Conservation (phyloP, 805 yeast species). For the Candida vartiovaarae region DNA sequence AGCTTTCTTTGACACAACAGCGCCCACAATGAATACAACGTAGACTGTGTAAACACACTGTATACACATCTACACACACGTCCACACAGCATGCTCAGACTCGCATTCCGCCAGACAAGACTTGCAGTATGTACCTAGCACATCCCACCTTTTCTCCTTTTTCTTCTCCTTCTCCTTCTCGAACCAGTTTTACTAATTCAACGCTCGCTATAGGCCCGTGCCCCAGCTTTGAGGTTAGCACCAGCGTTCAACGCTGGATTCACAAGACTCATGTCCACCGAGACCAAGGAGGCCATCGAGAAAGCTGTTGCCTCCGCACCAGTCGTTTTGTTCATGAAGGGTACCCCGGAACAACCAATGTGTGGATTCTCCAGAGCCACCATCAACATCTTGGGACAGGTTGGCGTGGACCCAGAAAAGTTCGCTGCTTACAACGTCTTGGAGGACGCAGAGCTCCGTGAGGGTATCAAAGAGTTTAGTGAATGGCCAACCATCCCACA, state of each 20-base stretch:
- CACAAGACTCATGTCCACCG: constrained; percentile 57
- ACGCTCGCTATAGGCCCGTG: constrained; percentile 3
- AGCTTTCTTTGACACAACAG: too few species aligned
- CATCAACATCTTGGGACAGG: constrained; percentile 86
- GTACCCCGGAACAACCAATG: constrained; percentile 95
- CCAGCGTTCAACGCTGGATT: constrained; percentile 11
- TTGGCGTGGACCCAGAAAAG: constrained; percentile 93
- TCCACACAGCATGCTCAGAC: constrained; percentile 4
- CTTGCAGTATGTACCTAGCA: neutral
- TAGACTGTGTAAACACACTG: too few species aligned
- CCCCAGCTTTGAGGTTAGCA: constrained; percentile 2
- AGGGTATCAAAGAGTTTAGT: constrained; percentile 91
- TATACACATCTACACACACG: neutral
- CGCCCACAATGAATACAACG: too few species aligned
- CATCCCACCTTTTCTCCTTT: too few species aligned
- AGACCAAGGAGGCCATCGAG: constrained; percentile 77
- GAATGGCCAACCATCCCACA: constrained; percentile 99
- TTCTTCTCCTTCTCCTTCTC: neutral
- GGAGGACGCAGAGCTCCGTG: constrained; percentile 90
- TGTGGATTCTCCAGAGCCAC: constrained; percentile 98
- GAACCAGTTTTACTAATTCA: constrained; percentile 1
- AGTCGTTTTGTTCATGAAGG: constrained; percentile 96
- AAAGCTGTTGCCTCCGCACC: constrained; percentile 84
- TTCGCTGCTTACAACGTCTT: constrained; percentile 96
- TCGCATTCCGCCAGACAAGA: neutral